Conservation (phyloP, 345 rosid species). For the Stellera chamaejasme region DNA sequence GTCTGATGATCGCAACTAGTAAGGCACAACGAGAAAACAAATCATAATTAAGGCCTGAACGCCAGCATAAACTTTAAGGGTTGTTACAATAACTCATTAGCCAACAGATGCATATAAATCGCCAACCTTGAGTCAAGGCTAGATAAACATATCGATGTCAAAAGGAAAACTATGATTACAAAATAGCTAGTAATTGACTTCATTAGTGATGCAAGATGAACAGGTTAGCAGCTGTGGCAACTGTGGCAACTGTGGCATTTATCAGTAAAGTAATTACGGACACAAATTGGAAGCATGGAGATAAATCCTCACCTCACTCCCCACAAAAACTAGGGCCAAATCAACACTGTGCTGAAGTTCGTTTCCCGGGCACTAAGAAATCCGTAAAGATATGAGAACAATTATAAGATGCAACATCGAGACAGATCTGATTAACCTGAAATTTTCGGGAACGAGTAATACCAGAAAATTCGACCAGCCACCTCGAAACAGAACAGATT, state of each 20-base stretch:
- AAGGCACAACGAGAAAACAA: conserved; percentile 4
- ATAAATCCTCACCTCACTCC: conserved; percentile 61
- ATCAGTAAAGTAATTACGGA: too few relatives aligned
- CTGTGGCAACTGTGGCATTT: too few relatives aligned
- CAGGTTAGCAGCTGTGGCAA: too few relatives aligned
- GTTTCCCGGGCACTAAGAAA: conserved; percentile 54
- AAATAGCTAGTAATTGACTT: neutral
- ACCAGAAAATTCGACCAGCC: conserved; percentile 89
- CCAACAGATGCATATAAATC: neutral
- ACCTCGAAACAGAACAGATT: conserved; percentile 52
- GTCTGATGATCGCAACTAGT: conserved; percentile 66
- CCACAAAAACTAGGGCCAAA: conserved; percentile 78
- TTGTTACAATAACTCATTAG: neutral
- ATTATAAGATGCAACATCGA: neutral
- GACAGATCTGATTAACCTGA: neutral
- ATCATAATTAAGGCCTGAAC: too few relatives aligned
- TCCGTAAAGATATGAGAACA: neutral
- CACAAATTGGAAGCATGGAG: too few relatives aligned
- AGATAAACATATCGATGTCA: neutral
- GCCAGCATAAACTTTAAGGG: too few relatives aligned
- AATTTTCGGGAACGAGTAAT: conserved; percentile 3
- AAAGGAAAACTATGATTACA: neutral
- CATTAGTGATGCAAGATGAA: neutral
- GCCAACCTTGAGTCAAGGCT: too few relatives aligned
- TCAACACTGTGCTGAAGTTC: conserved; percentile 47